Evolutionary conservation across 192 early-diverging fungal genomes (phyloP), one percentile per base, ranked within the genome.

Genomic region (Cetraspora pellucida): DNA sequence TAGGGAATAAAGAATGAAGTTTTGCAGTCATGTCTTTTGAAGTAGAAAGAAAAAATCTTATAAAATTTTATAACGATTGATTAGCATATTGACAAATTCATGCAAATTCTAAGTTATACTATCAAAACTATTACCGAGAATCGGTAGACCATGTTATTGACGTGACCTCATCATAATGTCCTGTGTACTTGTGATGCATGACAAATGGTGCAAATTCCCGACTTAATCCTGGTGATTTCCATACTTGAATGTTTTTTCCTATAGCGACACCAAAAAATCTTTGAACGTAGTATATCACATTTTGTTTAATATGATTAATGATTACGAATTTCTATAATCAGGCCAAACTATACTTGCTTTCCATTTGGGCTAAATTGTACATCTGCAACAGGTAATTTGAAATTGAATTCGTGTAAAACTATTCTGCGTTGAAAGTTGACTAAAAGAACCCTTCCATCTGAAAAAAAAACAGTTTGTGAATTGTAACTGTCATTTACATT

Each of bases 341-440:
- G 3, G 37, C 37, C 7, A 2, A 37, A 37, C 0, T 37, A 7
- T 37, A 7, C 78, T 77, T 87, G 87, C 84, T 81, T 86, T 67
- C 96, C 96, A 81, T 99, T 90, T 13, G 97, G 96, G 73, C 91
- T 94, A 86, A 99, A 99, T 82, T 92, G 86, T 65, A 95, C 87
- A 71, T 94, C 93, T n/a, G 83, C 81, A 52, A 96, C 93, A 37
- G 86, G 88, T 44, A 77, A 85, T 78, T 96, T 95, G 78, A 98
- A 94, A 81, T 95, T 92, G 83, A 97, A 93, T 72, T 92, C 86
- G 67, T 95, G 93, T 60, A 99, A 86, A n/a, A 96, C 88, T 27
- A 92, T 86, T 81, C 92, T 90, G 46, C 94, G 90, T 59, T 85
- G 87, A 71, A 93, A 94, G 86, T 97, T 98, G 69, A 96, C 87